phyloP scores from a whole-genome alignment of 2,329 filamentous ascomycete genomes.

The Exophiala sp. region DNA sequence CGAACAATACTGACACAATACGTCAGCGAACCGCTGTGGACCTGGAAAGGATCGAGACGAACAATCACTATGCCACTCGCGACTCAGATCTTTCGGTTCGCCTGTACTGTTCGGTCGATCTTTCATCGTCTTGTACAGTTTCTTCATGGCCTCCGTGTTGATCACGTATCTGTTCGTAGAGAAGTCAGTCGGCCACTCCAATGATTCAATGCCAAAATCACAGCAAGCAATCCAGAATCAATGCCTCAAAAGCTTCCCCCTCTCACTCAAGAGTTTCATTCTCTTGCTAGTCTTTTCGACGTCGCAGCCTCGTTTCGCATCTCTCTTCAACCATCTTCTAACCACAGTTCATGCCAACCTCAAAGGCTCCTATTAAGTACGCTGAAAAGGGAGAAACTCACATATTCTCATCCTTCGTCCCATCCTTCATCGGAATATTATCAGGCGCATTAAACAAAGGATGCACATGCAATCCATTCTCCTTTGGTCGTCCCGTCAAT shows the following conservation, averaged over 20 bases:
- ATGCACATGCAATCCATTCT: constrained; percentile 54
- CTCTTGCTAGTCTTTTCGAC: not conserved
- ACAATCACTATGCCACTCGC: constrained; percentile 23
- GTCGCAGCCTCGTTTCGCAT: not conserved
- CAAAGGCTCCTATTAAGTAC: too few relatives aligned
- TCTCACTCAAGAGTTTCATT: too few relatives aligned
- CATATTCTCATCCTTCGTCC: constrained; percentile 24
- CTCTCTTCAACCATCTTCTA: not conserved
- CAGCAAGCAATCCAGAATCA: too few relatives aligned
- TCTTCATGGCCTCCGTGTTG: constrained; percentile 56
- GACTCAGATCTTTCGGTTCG: constrained; percentile 18
- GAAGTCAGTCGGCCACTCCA: too few relatives aligned
- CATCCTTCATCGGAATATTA: constrained; percentile 24
- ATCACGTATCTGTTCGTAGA: constrained; percentile 50
- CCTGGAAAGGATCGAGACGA: not conserved
- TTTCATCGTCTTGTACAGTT: constrained; percentile 41
- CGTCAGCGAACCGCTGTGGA: not conserved
- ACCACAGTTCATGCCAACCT: too few relatives aligned
- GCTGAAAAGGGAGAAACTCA: constrained; percentile 1
- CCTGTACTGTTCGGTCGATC: constrained; percentile 12
- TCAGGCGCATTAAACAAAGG: constrained; percentile 38
- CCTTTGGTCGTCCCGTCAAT: constrained; percentile 46
- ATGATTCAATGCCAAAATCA: too few relatives aligned
- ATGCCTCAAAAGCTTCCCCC: too few relatives aligned
- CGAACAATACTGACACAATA: constrained; percentile 11